A percentile compares a stretch with the other conserved stretches of the same genome.
phyloP scores from a whole-genome alignment of 768 basidiomycete species.

The Mycena chlorophos region DNA sequence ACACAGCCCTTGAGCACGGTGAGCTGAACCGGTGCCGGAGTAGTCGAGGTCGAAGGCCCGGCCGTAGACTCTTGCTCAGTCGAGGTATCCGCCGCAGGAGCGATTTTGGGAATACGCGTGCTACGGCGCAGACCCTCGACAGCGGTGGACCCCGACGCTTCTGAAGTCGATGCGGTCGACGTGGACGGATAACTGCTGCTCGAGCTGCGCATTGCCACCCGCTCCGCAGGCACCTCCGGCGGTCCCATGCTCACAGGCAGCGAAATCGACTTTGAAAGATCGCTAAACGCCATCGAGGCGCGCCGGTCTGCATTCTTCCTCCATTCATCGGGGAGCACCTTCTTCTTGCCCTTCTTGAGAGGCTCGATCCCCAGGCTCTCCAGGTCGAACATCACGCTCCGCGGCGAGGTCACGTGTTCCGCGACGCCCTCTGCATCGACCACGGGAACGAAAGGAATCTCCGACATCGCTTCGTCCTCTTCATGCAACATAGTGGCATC shows the following conservation, averaged over 20 bases:
- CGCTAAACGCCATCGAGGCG: slow-evolving; percentile 59
- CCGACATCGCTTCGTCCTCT: slow-evolving; percentile 28
- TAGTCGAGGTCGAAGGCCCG: slow-evolving; percentile 26
- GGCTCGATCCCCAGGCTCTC: slow-evolving; percentile 13
- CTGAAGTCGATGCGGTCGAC: slow-evolving; percentile 24
- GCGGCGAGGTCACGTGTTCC: slow-evolving; percentile 21
- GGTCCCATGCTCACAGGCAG: slow-evolving; percentile 50
- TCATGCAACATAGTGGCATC: slow-evolving; percentile 18
- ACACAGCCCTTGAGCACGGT: slow-evolving; percentile 70
- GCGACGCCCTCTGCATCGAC: slow-evolving; percentile 27
- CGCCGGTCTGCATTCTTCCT: slow-evolving; percentile 47
- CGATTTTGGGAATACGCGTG: slow-evolving; percentile 34
- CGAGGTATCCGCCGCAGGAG: slow-evolving; percentile 21
- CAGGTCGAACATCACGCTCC: slow-evolving; percentile 20
- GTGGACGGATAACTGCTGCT: slow-evolving; percentile 39
- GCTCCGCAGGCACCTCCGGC: slow-evolving; percentile 45
- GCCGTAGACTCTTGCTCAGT: slow-evolving; percentile 19
- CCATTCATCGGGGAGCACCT: slow-evolving; percentile 27
- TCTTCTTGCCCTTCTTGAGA: slow-evolving; percentile 37
- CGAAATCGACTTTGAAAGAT: slow-evolving; percentile 60
- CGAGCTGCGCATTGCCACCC: slow-evolving; percentile 38
- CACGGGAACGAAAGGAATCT: not conserved
- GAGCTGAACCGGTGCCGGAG: slow-evolving; percentile 38
- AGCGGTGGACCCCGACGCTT: slow-evolving; percentile 14
- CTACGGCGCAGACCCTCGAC: slow-evolving; percentile 28